Conservation (phyloP, 2,329 filamentous ascomycete species). For the Penicillium sp. region DNA sequence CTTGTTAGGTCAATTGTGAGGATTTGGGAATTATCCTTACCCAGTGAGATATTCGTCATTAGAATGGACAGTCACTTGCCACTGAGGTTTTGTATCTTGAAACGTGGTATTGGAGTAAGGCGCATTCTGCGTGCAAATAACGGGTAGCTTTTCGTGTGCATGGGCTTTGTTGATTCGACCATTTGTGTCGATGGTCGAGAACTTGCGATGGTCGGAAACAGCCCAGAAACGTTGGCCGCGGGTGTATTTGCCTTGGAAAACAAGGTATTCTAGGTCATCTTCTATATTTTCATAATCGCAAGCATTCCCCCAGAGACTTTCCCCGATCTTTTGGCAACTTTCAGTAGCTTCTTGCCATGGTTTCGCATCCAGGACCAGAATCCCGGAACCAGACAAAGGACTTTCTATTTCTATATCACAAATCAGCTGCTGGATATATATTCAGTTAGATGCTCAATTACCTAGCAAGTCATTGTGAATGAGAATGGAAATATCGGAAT, state of each 20-base stretch:
- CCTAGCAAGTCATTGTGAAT: conserved; percentile 24
- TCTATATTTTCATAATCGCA: conserved; percentile 3
- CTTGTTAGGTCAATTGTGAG: background rate
- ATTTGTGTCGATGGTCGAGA: conserved; percentile 12
- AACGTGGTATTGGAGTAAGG: conserved; percentile 13
- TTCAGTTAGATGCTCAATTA: background rate
- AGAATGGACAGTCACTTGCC: conserved; percentile 19
- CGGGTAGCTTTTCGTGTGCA: conserved; percentile 13
- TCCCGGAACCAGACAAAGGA: conserved; percentile 14
- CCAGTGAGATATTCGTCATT: conserved; percentile 21
- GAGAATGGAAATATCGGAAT: conserved; percentile 20
- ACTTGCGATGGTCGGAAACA: conserved; percentile 2
- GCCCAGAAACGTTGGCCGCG: conserved; percentile 16
- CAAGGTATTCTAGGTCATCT: conserved; percentile 16
- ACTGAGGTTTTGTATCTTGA: conserved; percentile 14
- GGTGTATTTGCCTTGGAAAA: conserved; percentile 9
- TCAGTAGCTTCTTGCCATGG: conserved; percentile 15
- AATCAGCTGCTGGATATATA: background rate
- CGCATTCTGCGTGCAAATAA: conserved; percentile 20
- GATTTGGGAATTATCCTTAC: background rate
- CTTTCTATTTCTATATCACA: conserved; percentile 15
- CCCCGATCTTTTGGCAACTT: conserved; percentile 17
- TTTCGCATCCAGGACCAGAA: conserved; percentile 19
- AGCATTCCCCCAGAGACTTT: conserved; percentile 13
- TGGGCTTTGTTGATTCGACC: conserved; percentile 12